Evolutionary conservation across 371 early-diverging fungal genomes (phyloP).

Genomic region (Funneliformis caledonium): DNA sequence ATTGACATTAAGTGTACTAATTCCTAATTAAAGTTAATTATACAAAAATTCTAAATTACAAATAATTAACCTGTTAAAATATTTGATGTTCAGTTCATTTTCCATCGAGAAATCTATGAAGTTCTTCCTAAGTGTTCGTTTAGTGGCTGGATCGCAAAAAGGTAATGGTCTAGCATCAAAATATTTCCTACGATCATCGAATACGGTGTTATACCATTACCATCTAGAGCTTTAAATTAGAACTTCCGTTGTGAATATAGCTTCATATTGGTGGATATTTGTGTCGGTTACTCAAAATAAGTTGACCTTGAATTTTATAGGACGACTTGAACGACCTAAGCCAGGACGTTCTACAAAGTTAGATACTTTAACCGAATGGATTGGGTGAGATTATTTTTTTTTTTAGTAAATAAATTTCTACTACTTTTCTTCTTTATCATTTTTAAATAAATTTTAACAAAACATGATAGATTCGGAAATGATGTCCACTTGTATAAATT

Average conservation of each 20-base stretch:
- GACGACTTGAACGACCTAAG: neutral
- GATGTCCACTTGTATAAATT: too few species aligned
- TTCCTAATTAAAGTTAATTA: constrained; percentile 44
- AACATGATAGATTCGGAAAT: too few species aligned
- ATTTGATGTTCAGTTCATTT: constrained; percentile 48
- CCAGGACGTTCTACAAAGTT: neutral
- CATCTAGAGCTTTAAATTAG: constrained; percentile 49
- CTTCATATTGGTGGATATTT: constrained; percentile 47
- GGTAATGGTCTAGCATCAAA: constrained; percentile 55
- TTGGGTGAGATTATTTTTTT: too few species aligned
- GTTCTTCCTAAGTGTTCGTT: constrained; percentile 52
- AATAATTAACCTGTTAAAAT: constrained; percentile 47
- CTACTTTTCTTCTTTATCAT: too few species aligned
- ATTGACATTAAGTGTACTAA: constrained; percentile 73
- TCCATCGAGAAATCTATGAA: constrained; percentile 59
- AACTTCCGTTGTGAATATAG: constrained; percentile 48
- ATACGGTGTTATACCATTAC: constrained; percentile 52
- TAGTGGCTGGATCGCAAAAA: constrained; percentile 40
- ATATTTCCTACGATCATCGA: constrained; percentile 61
- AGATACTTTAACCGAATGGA: too few species aligned
- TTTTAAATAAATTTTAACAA: too few species aligned
- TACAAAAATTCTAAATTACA: neutral
- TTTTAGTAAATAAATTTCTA: too few species aligned
- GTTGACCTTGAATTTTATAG: neutral
- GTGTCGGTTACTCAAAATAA: neutral